These are phyloP conservation scores for Wickerhamomyces xylosicus DNA, from an alignment of 805 yeast genomes.

Conservation along the genomic window DNA sequence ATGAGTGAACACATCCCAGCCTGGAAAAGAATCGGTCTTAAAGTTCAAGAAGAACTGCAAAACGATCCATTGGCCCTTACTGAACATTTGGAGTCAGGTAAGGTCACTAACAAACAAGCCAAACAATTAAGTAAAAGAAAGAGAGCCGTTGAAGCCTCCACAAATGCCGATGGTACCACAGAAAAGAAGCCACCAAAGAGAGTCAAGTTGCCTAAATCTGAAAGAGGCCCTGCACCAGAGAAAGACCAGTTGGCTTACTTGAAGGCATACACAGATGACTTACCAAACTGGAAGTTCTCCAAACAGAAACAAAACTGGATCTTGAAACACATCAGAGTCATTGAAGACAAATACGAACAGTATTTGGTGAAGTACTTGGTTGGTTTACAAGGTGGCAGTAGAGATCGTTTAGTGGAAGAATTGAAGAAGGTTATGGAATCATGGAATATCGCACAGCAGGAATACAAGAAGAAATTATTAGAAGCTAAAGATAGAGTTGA, in stretches of 20 bases:
- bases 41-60: conserved; percentile 37
- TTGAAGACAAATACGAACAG: conserved; percentile 42
- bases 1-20: conserved; percentile 47
- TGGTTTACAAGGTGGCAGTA: conserved; percentile 64
- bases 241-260: conserved; percentile 64
- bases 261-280: conserved; percentile 44
- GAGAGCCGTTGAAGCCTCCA: conserved; percentile 6
- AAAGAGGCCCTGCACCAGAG: conserved; percentile 64
- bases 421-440: conserved; percentile 33
- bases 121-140: conserved; percentile 27
- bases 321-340: conserved; percentile 44
- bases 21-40: conserved; percentile 71
- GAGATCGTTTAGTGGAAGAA: conserved; percentile 42
- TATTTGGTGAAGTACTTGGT: conserved; percentile 41
- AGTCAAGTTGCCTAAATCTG: conserved; percentile 54
- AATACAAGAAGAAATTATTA: conserved; percentile 2
- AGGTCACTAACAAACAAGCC: conserved; percentile 30
- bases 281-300: conserved; percentile 68
- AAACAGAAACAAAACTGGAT: conserved; percentile 86
- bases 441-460: conserved; percentile 39
- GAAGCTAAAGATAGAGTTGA: background rate
- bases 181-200: conserved; percentile 58
- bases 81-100: conserved; percentile 33
- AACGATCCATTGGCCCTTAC: conserved; percentile 35
- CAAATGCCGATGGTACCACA: conserved; percentile 7